Percentiles rank a stretch among this genome's conserved stretches.
Conservation (phyloP, 164 flowering plant genomes). For the Kingdonia uniflora region DNA sequence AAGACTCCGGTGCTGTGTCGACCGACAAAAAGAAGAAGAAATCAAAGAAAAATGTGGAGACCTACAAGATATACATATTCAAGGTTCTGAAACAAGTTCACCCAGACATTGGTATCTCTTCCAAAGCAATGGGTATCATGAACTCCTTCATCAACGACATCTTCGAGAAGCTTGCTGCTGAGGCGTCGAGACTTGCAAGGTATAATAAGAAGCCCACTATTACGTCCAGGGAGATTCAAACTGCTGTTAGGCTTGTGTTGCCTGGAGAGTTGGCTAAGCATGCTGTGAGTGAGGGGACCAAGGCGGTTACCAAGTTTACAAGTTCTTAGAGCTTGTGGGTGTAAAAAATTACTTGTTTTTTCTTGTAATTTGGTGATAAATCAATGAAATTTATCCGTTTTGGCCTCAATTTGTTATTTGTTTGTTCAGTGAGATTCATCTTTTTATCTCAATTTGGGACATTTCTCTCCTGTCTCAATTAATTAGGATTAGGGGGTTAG, state of each 20-base stretch:
- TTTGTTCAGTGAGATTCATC: no score
- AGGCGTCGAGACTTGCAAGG: conserved; percentile 27
- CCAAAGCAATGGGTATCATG: conserved; percentile 44
- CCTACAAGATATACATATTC: conserved; percentile 26
- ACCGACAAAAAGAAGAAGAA: conserved; percentile 30
- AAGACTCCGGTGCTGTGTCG: conserved; percentile 11
- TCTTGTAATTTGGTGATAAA: neutral
- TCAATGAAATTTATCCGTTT: no score
- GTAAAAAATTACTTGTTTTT: no score
- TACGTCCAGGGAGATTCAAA: conserved; percentile 38
- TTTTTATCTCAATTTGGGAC: no score
- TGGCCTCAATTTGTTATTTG: no score
- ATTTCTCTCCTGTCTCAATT: no score
- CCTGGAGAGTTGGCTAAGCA: conserved; percentile 38
- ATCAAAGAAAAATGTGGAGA: conserved; percentile 22
- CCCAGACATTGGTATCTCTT: conserved; percentile 26
- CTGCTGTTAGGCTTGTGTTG: conserved; percentile 27
- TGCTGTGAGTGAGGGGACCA: conserved; percentile 36
- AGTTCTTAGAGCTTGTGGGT: conserved; percentile 20
- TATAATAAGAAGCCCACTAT: conserved; percentile 41
- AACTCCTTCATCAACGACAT: conserved; percentile 36
- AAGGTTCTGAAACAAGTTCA: conserved; percentile 27
- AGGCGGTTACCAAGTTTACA: conserved; percentile 43
- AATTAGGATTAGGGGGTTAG: no score
- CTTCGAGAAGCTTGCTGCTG: conserved; percentile 34